Base-by-base conservation (phyloP, 441 rosid species). In the Gossypium aridum region DNA sequence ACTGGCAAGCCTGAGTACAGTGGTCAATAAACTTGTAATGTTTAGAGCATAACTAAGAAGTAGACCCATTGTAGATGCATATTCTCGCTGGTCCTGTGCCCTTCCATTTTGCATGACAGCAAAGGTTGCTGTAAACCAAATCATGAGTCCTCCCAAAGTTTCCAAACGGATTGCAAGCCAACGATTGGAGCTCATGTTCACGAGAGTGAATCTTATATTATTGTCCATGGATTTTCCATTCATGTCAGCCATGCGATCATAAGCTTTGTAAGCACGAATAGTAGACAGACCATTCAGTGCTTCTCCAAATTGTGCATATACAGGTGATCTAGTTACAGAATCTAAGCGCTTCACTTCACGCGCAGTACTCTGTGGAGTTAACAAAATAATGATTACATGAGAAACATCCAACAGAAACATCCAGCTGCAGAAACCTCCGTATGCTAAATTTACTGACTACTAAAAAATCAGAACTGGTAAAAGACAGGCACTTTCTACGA, bases 151-250 rank as follows among this genome's bases (percentile, higher is more conserved):
- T 74, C 98, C 98, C 74, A 92, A 74, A 51, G 87, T 85, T 81
- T 94, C 97, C 86, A 94, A 83, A 61, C 98, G 91, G 64, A 94
- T 92, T n/a, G 84, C 92, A 9, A 94, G 94, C 98, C 98, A 94
- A 39, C 97, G 96, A 62, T 92, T 92, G 26, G 88, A 88, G 77
- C 90, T 78, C 86, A 87, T 80, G 79, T 90, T 89, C 51, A 85
- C 95, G 47, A 92, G 93, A 54, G 95, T 88, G 79, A 84, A 94
- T 77, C 97, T 84, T 74, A 94, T 83, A 81, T 90, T 94, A 75
- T 92, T 89, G 80, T 94, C 98, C 97, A 94, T 83, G 25, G 97
- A 81, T 80, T 87, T 91, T 62, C 97, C 98, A 62, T 89, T 94
- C 19, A 91, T 91, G 57, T 84, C 80, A 76, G 97, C 92, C 97